Evolutionary conservation across 1,139 yeast genomes (phyloP).

Genomic region (Saccharomyces hybrid): DNA sequence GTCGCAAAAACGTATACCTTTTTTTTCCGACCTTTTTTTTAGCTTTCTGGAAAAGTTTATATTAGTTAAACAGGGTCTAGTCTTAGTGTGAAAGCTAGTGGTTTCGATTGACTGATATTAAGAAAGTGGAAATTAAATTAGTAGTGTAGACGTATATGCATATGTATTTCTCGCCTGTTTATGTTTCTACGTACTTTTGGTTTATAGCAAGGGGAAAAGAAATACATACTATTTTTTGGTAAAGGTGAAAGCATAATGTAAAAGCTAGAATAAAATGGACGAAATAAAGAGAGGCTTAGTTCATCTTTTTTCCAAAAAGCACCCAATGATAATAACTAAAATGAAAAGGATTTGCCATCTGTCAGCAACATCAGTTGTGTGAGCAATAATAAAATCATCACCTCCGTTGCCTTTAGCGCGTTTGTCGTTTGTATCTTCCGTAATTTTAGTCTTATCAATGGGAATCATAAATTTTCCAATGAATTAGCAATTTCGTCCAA

Average conservation of each 20-base stretch:
- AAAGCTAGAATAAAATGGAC: background rate
- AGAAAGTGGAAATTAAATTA: background rate
- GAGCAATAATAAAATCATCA: background rate
- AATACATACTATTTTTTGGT: background rate
- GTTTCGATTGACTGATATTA: background rate
- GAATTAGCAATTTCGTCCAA: constrained; percentile 60
- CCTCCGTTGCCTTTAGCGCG: background rate
- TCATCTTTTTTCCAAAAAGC: background rate
- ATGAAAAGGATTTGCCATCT: background rate
- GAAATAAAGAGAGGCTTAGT: background rate
- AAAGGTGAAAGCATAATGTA: background rate
- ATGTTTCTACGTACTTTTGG: background rate
- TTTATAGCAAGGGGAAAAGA: background rate
- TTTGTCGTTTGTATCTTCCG: background rate
- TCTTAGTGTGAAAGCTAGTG: background rate
- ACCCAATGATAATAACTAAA: background rate
- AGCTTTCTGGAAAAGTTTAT: background rate
- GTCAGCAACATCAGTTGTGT: background rate
- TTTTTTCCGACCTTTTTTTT: background rate
- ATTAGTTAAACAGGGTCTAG: background rate
- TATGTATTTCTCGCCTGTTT: background rate
- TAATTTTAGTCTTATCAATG: constrained; percentile 1
- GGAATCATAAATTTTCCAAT: constrained; percentile 21
- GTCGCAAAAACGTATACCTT: background rate
- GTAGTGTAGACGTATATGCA: constrained; percentile 14